A percentile compares a stretch with the other conserved stretches of the same genome.
Evolutionary conservation across 1,284 basidiomycete genomes (phyloP).

Genomic region (Cutaneotrichosporon sp.): DNA sequence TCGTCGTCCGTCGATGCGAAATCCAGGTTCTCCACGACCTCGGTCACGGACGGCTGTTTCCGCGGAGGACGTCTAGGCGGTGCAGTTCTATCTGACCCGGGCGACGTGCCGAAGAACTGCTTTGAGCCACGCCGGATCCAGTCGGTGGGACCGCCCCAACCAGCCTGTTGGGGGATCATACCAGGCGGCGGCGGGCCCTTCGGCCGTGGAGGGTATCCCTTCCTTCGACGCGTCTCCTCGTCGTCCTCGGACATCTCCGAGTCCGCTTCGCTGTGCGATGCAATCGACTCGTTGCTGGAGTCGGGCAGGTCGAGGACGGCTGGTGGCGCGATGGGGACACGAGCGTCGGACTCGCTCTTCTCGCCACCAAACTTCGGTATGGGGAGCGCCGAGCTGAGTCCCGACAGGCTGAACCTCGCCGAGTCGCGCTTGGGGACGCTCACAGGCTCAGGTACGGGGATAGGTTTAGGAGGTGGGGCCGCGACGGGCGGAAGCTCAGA

Average conservation of each 20-base stretch:
- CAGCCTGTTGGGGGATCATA: constrained; percentile 19
- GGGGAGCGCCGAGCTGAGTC: background rate
- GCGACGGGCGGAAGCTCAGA: constrained; percentile 32
- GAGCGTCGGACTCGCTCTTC: background rate
- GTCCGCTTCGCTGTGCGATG: background rate
- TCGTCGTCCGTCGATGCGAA: constrained; percentile 14
- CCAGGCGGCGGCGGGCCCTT: constrained; percentile 30
- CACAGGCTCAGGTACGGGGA: too few relatives aligned
- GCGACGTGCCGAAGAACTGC: constrained; percentile 33
- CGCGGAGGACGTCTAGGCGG: constrained; percentile 3
- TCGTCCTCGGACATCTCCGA: constrained; percentile 9
- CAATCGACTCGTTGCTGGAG: constrained; percentile 11
- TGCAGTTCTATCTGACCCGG: background rate
- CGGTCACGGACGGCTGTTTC: constrained; percentile 20
- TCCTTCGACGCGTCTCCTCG: background rate
- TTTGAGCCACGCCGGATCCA: constrained; percentile 42
- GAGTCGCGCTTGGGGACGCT: background rate
- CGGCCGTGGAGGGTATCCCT: constrained; percentile 41
- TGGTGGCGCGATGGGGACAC: constrained; percentile 14
- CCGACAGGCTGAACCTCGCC: background rate
- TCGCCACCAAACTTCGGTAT: constrained; percentile 13
- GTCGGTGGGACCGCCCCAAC: constrained; percentile 22
- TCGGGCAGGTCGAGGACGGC: constrained; percentile 16
- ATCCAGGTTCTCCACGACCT: constrained; percentile 19
- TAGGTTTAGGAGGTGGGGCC: background rate